phyloP scores from a whole-genome alignment of 805 yeast genomes.

The Ascoidea rubescens region DNA sequence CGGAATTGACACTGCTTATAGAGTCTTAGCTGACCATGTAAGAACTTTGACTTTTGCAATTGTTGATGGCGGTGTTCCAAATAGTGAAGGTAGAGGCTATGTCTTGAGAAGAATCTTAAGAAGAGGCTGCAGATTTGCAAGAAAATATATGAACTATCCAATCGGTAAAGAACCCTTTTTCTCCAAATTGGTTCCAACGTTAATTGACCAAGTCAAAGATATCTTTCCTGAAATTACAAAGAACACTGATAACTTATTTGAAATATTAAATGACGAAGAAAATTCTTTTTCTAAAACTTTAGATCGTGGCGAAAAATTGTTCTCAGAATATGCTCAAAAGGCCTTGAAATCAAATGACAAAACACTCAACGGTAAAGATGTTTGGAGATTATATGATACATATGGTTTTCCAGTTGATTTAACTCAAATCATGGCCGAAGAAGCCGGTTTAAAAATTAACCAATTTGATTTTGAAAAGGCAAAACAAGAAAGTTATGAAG shows the following conservation, averaged over 20 bases:
- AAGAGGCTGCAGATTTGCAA: constrained; percentile 94
- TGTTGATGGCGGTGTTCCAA: constrained; percentile 98
- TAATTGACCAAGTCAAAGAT: constrained; percentile 74
- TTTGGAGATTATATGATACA: constrained; percentile 97
- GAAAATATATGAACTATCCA: constrained; percentile 92
- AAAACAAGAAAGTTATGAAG: constrained; percentile 78
- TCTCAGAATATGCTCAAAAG: constrained; percentile 80
- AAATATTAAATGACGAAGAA: constrained; percentile 93
- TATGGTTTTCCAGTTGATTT: constrained; percentile 98
- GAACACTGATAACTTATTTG: constrained; percentile 63
- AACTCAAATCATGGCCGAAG: constrained; percentile 98
- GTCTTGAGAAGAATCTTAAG: constrained; percentile 93
- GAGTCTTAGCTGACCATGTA: constrained; percentile 97
- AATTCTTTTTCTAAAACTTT: constrained; percentile 87
- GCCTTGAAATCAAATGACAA: constrained; percentile 67
- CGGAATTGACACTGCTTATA: constrained; percentile 95
- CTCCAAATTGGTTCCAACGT: constrained; percentile 82
- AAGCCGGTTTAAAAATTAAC: constrained; percentile 84
- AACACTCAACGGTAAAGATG: constrained; percentile 82
- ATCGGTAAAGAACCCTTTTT: constrained; percentile 71
- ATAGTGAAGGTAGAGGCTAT: constrained; percentile 98
- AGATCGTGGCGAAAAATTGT: constrained; percentile 94
- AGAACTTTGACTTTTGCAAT: constrained; percentile 93
- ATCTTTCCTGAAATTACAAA: constrained; percentile 84
- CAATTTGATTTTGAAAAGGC: constrained; percentile 89